Evolutionary conservation across 2,329 filamentous ascomycete genomes (phyloP), one percentile per base, ranked within the genome.

Genomic region (Paraconiothyrium brasiliense): DNA sequence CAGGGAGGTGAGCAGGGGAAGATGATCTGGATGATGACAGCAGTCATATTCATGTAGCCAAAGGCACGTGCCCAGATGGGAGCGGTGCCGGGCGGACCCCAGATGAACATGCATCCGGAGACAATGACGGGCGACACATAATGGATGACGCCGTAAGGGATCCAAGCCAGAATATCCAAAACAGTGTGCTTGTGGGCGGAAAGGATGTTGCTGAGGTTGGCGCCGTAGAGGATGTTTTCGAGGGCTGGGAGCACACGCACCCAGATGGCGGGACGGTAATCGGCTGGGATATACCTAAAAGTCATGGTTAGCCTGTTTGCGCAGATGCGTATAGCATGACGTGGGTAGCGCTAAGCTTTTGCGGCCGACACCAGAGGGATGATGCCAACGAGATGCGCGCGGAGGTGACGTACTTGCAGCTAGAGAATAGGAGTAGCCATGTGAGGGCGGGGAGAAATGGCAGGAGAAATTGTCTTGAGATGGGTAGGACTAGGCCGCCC

Each of bases 1-100:
- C 94, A 98, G 1, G 94, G 94, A 30, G 94, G 92, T 27, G 94
- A 95, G 83, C 94, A 97, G 1, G 94, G 94, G 80, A 97, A 96
- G 64, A 93, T 80, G 57, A 97, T 85, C 81, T 97, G 94, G 67
- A 97, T 94, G 35, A 90, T 87, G 59, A 97, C 94, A 57, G 93
- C 94, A 13, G 90, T 84, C 66, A 97, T 87, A 81, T 93, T 95
- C 88, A 97, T 91, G 85, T 94, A 97, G 61, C 94, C 94, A 71
- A 97, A 97, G 54, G 90, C 89, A 70, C 90, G 90, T 16, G 92
- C 93, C 76, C 94, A 97, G 20, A 93, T 89, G 10, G 93, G 92
- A 0, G 92, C 86, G 0, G 92, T 94, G 64, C 92, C 92, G 1
- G 94, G 94, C 0, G 94, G 92, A 8, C 88, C 92, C 76, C 95